Conservation (phyloP, 2,329 filamentous ascomycete species). For the Colletotrichum orchidophilum region DNA sequence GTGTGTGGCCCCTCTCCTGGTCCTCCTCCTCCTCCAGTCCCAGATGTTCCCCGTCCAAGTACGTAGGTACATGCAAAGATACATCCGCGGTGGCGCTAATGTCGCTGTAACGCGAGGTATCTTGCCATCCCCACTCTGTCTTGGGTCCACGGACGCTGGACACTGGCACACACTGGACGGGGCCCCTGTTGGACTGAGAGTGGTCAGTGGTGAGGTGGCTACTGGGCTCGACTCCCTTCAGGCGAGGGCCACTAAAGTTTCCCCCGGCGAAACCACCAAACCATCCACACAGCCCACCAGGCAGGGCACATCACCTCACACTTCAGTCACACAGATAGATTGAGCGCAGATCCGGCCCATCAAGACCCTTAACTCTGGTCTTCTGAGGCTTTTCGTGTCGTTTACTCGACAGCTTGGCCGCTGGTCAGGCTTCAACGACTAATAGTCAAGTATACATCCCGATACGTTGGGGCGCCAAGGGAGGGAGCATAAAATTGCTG, state of each 20-base stretch:
- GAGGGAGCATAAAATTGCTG: neutral
- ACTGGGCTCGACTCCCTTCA: slow-evolving; percentile 4
- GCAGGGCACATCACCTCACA: slow-evolving; percentile 28
- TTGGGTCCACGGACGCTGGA: slow-evolving; percentile 5
- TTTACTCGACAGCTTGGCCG: neutral
- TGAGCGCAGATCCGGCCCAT: neutral
- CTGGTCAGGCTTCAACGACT: neutral
- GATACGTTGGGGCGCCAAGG: neutral
- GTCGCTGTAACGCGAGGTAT: neutral
- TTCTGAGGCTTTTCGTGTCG: neutral
- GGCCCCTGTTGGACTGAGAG: neutral
- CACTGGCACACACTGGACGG: neutral
- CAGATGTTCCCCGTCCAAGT: slow-evolving; percentile 21
- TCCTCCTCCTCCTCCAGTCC: slow-evolving; percentile 7
- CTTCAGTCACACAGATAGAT: slow-evolving; percentile 9
- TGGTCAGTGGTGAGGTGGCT: neutral
- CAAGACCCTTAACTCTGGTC: neutral
- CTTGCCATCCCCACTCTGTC: neutral
- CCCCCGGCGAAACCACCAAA: slow-evolving; percentile 12
- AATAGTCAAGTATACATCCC: neutral
- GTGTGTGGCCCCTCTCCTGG: slow-evolving; percentile 10
- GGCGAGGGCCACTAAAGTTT: slow-evolving; percentile 19
- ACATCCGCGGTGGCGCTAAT: neutral
- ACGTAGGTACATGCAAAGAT: neutral
- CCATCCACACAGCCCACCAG: slow-evolving; percentile 21